Conservation (phyloP, 768 basidiomycete genomes). For the Tricholoma hemisulphureum region DNA sequence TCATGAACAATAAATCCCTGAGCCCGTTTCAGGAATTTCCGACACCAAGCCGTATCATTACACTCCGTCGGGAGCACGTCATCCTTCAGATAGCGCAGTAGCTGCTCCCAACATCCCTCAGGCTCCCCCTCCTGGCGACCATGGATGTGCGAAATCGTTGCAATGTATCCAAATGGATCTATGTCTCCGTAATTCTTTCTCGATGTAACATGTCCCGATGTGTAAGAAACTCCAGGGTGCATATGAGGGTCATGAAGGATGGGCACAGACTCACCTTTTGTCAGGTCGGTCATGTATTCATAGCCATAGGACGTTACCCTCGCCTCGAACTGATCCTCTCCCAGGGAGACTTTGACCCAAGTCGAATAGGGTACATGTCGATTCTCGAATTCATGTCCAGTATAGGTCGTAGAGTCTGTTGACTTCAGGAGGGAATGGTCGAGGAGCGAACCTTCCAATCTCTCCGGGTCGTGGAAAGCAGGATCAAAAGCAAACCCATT, state of each 20-base stretch:
- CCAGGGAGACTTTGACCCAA: background rate
- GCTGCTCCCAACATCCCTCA: conserved; percentile 18
- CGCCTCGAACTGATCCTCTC: conserved; percentile 23
- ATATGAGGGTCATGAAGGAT: no score
- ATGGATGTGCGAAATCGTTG: no score
- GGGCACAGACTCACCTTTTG: conserved; percentile 2
- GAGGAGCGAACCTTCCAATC: background rate
- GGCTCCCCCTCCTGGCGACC: no score
- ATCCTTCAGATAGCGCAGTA: conserved; percentile 3
- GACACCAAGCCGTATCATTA: background rate
- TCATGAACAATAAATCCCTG: conserved; percentile 20
- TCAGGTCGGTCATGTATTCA: conserved; percentile 16
- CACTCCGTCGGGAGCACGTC: background rate
- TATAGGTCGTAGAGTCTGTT: background rate
- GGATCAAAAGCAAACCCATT: background rate
- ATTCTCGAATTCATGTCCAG: conserved; percentile 3
- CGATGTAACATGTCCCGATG: no score
- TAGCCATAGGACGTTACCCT: conserved; percentile 17
- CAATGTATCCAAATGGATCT: no score
- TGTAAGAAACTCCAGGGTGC: no score
- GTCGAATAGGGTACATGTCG: conserved; percentile 13
- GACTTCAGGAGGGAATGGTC: background rate
- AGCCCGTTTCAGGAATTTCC: no score
- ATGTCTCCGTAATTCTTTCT: background rate
- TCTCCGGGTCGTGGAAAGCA: background rate